Conservation (phyloP, 179 eudicot genomes). For the Camellia oleifera region DNA sequence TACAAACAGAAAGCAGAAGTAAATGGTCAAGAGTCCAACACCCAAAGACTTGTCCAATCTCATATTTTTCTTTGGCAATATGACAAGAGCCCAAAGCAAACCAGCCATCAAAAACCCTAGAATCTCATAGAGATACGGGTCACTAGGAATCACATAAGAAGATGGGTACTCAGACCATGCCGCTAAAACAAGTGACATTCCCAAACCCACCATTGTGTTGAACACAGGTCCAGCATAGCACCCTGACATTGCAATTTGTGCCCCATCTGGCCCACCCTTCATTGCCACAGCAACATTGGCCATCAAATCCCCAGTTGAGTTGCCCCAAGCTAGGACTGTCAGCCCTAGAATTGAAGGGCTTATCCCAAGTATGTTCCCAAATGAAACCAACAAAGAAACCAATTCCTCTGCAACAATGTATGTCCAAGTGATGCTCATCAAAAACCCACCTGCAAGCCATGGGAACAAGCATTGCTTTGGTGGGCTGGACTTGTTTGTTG, state of each 20-base stretch:
- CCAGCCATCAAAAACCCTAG: constrained; percentile 54
- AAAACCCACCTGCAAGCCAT: constrained; percentile 61
- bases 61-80: constrained; percentile 52
- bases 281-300: constrained; percentile 58
- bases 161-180: constrained; percentile 53
- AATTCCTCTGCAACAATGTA: constrained; percentile 67
- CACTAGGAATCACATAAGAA: constrained; percentile 47
- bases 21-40: constrained; percentile 51
- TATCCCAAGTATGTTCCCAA: constrained; percentile 57
- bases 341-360: constrained; percentile 69
- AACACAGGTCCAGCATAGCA: constrained; percentile 78
- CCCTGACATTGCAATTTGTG: constrained; percentile 67
- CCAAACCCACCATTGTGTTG: constrained; percentile 62
- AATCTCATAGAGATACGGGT: constrained; percentile 47
- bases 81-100: constrained; percentile 57
- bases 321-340: constrained; percentile 78
- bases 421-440: constrained; percentile 76
- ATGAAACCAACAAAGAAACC: constrained; percentile 52
- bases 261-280: constrained; percentile 64
- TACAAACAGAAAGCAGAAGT: constrained; percentile 44
- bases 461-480: constrained; percentile 46
- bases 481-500: constrained; percentile 42
- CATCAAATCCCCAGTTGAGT: constrained; percentile 67
- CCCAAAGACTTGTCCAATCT: constrained; percentile 47
- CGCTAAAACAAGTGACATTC: constrained; percentile 49